Percentiles rank a stretch among this genome's conserved stretches.
These are phyloP conservation scores for Botryosphaeria dothidea DNA, from an alignment of 2,329 filamentous ascomycete genomes.

Conservation along the genomic window DNA sequence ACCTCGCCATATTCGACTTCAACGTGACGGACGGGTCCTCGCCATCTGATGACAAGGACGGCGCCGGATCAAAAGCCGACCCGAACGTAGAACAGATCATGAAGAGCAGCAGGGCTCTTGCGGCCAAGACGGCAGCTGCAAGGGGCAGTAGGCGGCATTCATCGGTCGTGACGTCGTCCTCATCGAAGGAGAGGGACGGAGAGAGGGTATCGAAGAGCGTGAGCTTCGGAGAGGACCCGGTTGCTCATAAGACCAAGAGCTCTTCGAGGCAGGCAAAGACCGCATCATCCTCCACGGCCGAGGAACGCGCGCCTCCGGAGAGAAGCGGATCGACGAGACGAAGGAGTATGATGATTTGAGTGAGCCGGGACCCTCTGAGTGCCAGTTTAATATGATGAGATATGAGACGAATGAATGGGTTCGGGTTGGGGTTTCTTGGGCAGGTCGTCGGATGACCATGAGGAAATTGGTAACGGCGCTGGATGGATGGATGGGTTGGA, in stretches of 20 bases:
- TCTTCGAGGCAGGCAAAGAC: neutral
- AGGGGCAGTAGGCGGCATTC: constrained; percentile 33
- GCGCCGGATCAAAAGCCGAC: constrained; percentile 20
- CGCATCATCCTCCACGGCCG: constrained; percentile 22
- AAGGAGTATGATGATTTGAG: constrained; percentile 46
- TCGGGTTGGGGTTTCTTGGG: neutral
- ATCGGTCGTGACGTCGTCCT: constrained; percentile 26
- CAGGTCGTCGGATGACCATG: neutral
- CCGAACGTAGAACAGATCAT: constrained; percentile 21
- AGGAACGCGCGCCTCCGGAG: constrained; percentile 21
- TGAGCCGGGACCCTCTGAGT: neutral
- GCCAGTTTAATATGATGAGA: neutral
- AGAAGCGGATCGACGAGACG: constrained; percentile 40
- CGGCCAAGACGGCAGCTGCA: constrained; percentile 24
- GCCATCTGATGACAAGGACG: constrained; percentile 23
- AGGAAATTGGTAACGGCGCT: neutral
- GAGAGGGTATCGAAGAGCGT: constrained; percentile 14
- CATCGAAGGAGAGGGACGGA: constrained; percentile 18
- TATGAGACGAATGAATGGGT: neutral
- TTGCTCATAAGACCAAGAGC: neutral
- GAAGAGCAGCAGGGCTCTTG: constrained; percentile 33
- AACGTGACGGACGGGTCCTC: constrained; percentile 30
- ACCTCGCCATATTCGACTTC: constrained; percentile 41
- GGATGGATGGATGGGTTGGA: neutral
- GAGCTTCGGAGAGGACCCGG: neutral